phyloP scores from a whole-genome alignment of 257 asterid genomes.

The Ballota nigra region DNA sequence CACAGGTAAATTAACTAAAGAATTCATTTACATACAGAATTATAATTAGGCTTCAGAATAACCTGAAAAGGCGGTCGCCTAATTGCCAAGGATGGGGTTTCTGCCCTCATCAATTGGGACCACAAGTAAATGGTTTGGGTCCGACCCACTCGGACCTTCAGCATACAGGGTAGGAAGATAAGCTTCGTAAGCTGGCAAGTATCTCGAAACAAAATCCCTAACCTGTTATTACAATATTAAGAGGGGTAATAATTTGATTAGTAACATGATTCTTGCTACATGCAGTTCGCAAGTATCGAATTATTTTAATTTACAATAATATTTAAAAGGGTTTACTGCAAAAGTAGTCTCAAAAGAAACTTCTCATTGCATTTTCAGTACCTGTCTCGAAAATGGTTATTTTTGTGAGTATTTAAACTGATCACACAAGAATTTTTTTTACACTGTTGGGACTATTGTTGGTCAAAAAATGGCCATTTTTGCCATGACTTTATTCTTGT shows the following conservation, averaged over 20 bases:
- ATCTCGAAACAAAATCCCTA: slow-evolving; percentile 83
- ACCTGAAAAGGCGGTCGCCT: slow-evolving; percentile 25
- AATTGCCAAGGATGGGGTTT: slow-evolving; percentile 81
- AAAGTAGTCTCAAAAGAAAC: too few species aligned
- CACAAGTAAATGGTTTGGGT: slow-evolving; percentile 61
- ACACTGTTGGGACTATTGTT: too few species aligned
- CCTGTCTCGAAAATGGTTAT: too few species aligned
- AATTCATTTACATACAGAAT: slow-evolving; percentile 20
- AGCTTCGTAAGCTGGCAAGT: slow-evolving; percentile 92
- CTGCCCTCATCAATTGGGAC: slow-evolving; percentile 86
- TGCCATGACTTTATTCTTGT: too few species aligned
- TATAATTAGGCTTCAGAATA: slow-evolving; percentile 1
- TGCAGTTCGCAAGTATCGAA: neutral
- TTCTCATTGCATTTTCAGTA: too few species aligned
- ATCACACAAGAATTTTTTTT: too few species aligned
- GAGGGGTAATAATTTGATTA: neutral
- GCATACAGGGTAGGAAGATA: slow-evolving; percentile 89
- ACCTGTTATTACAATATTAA: slow-evolving; percentile 46
- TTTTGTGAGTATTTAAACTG: too few species aligned
- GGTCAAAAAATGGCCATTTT: too few species aligned
- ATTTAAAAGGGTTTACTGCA: too few species aligned
- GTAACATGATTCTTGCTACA: neutral
- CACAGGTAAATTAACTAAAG: slow-evolving; percentile 9
- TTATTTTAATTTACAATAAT: too few species aligned
- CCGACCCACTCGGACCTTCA: slow-evolving; percentile 95